Evolutionary conservation across 1,284 basidiomycete species (phyloP), one percentile per base, ranked within the genome.

Genomic region (Sporisorium exsertum): DNA sequence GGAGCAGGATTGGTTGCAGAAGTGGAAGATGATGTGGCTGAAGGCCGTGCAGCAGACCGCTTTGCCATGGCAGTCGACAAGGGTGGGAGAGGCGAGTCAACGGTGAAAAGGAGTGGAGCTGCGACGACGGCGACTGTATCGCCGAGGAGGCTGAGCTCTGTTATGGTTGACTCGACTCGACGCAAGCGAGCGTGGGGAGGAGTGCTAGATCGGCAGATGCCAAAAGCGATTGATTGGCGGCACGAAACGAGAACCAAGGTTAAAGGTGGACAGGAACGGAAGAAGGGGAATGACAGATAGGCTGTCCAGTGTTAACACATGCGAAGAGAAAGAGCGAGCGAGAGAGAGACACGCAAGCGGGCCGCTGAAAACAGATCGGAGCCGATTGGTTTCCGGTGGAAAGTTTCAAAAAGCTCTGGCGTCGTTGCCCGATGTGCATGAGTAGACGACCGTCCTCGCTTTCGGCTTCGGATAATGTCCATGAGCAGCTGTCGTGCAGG

Each of bases 41-140:
- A 27, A 13, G 51, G 64, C 63, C 54, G 46, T 29, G 64, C 7
- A 43, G 58, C 46, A 42, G 59, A 52, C 46, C 35, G 69, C 47
- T 45, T 65, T 42, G 64, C 55, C 69, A 66, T 72, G 51, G 37
- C 59, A 47, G 57, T 32, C 16, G 52, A 35, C 18, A 52, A 33
- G 37, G 22, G 55, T 20, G 35, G 8, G 42, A 26, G 16, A 29
- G n/a, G 29, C 10, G 5, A 32, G 29, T 16, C 24, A 40, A 32
- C 29, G 29, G 10, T 32, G 29, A 32, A 10, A 10, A 32, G 29
- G 29, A 32, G 29, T 32, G 29, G 10, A 10, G 29, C 29, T 32
- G 29, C 29, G 29, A 32, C 35, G 35, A 15, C 24, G 45, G 24
- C 24, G 45, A 26, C 45, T 5, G 29, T 32, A 32, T 32, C 29